Base-by-base conservation (phyloP, 2,329 filamentous ascomycete genomes). In the Pseudocercospora fijiensis region DNA sequence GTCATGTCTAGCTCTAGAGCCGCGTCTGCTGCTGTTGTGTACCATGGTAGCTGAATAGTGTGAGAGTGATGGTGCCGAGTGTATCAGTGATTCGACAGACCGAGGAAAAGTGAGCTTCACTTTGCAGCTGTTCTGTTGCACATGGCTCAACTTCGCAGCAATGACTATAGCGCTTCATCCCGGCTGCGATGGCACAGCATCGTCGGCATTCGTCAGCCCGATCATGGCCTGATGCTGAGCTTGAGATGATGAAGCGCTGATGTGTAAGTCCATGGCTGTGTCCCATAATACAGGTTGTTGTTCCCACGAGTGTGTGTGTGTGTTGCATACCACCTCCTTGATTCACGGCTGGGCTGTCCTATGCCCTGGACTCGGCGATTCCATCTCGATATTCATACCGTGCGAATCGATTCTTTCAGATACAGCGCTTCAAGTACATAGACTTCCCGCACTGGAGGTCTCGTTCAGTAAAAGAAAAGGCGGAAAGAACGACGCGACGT, bases 1-100 rank as follows among this genome's bases (percentile, higher is more conserved):
- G 5, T 60, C 61, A 58, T 70, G 68, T 49, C 45, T 49, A 18
- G 45, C 18, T 24, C 4, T n/a, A 3, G 45, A 49, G 18, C 45
- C 45, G 18, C 45, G 18, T 24, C 22, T 22, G 45, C 2, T n/a
- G 45, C 1, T 1, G 45, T 24, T 49, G 45, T 49, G 8, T 24
- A 1, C 43, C 43, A 47, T 47, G 20, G n/a, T 16, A n/a, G 20
- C 43, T 1, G 43, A 47, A 22, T 16, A 47, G 43, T 47, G 18
- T 1, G 43, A 1, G n/a, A 9, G n/a, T 18, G 20, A n/a, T 22
- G n/a, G 20, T 18, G n/a, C n/a, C n/a, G n/a, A n/a, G n/a, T n/a
- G n/a, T n/a, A n/a, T n/a, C 41, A 18, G 41, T n/a, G 20, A 7
- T 18, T 45, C 5, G 13, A 45, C 13, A 13, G 20, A 13, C 41